Conservation (phyloP, 2,329 filamentous ascomycete genomes). For the Phyllosticta citriasiana region DNA sequence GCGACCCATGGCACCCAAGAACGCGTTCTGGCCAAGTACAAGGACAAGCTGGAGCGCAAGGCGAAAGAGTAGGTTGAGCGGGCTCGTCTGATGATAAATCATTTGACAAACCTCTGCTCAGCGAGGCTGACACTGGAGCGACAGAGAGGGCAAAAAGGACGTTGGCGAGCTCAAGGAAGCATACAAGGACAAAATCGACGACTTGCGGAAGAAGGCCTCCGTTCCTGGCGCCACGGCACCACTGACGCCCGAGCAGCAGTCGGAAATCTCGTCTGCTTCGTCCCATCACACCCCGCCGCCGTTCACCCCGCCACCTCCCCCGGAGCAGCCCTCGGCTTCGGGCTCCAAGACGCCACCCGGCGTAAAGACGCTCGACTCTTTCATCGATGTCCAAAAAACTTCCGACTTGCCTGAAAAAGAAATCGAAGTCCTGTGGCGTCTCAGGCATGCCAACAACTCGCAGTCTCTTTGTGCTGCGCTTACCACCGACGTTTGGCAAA, state of each 20-base stretch:
- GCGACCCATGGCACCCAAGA: conserved; percentile 63
- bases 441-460: conserved; percentile 65
- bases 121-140: neutral
- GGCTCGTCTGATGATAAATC: neutral
- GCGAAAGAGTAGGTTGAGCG: conserved; percentile 50
- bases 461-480: conserved; percentile 78
- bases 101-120: neutral
- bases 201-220: conserved; percentile 57
- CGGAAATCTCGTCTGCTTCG: conserved; percentile 7
- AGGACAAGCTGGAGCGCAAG: conserved; percentile 72
- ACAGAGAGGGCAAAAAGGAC: conserved; percentile 52
- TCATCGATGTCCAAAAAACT: conserved; percentile 72
- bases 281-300: conserved; percentile 17
- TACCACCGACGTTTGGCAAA: conserved; percentile 59
- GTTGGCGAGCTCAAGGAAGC: conserved; percentile 69
- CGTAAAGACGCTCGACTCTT: conserved; percentile 56
- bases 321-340: conserved; percentile 17
- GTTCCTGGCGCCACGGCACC: conserved; percentile 42
- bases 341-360: conserved; percentile 30
- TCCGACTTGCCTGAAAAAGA: conserved; percentile 65
- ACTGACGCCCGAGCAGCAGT: conserved; percentile 19
- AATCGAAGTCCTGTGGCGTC: conserved; percentile 80
- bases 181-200: conserved; percentile 74
- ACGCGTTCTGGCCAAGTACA: conserved; percentile 73
- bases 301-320: conserved; percentile 17